A percentile compares a stretch with the other conserved stretches of the same genome.
phyloP scores from a whole-genome alignment of 148 eudicot species.

The Arbutus unedo region DNA sequence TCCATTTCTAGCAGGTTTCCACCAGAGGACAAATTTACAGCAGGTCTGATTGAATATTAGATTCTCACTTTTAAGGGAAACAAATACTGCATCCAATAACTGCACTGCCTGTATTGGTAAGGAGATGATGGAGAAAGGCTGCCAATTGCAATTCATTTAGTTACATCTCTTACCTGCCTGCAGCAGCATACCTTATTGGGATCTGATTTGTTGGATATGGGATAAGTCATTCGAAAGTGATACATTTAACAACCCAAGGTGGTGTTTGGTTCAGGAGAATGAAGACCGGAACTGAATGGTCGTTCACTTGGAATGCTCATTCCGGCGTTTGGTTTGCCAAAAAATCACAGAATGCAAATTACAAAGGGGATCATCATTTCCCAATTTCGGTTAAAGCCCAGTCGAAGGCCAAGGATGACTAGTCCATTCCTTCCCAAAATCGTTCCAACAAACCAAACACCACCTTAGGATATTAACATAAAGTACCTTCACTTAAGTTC shows the following conservation, averaged over 20 bases:
- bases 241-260: not conserved
- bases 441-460: no score
- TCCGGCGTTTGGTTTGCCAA: no score
- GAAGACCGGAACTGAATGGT: no score
- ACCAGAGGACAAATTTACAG: not conserved
- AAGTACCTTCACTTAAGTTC: not conserved
- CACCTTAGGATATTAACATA: not conserved
- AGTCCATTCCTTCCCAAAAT: no score
- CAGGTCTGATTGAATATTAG: not conserved
- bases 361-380: no score
- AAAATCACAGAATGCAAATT: no score
- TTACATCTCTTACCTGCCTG: not conserved
- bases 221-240: not conserved
- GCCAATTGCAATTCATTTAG: not conserved
- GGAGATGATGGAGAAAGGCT: not conserved
- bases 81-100: not conserved
- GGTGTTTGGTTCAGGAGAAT: no score
- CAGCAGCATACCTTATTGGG: not conserved
- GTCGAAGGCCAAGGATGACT: no score
- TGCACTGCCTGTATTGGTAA: not conserved
- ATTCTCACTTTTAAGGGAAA: not conserved
- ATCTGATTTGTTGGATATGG: not conserved
- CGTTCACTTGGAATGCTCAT: no score
- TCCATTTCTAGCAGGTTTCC: not conserved
- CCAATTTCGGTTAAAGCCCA: no score